Evolutionary conservation across 192 early-diverging fungal species (phyloP).

Genomic region (Linderina pennispora): DNA sequence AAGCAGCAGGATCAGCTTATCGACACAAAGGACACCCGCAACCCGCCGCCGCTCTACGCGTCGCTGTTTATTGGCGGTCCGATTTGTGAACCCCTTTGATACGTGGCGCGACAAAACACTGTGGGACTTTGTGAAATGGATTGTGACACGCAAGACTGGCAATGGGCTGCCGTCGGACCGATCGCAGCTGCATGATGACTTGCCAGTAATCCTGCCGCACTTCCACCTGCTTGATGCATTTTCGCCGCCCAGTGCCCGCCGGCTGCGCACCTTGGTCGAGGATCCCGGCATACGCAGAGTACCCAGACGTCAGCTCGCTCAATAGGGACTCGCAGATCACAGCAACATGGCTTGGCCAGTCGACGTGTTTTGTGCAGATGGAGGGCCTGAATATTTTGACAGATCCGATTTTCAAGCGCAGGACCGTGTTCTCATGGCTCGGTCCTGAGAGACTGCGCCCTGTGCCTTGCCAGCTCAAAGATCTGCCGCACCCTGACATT

Average conservation of each 20-base stretch:
- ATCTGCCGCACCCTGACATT: constrained; percentile 65
- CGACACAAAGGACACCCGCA: neutral
- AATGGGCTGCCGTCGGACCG: constrained; percentile 34
- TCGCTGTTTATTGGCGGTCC: constrained; percentile 39
- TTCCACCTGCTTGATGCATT: constrained; percentile 19
- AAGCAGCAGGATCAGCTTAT: constrained; percentile 1
- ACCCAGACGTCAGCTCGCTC: constrained; percentile 8
- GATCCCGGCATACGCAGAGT: constrained; percentile 5
- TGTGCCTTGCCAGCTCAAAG: constrained; percentile 59
- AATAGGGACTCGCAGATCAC: constrained; percentile 8
- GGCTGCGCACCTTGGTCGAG: neutral
- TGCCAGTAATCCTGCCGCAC: constrained; percentile 31
- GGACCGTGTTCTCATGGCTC: constrained; percentile 61
- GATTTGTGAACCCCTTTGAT: constrained; percentile 45
- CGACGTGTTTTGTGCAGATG: constrained; percentile 62
- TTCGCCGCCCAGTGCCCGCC: neutral
- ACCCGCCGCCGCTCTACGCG: neutral
- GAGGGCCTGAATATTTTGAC: constrained; percentile 68
- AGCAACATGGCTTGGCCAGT: constrained; percentile 57
- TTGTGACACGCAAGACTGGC: constrained; percentile 24
- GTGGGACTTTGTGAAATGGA: constrained; percentile 44
- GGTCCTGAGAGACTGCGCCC: constrained; percentile 66
- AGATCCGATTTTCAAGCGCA: constrained; percentile 70
- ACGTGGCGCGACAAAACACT: constrained; percentile 47
- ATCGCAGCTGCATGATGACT: constrained; percentile 6